Percentiles rank a stretch among this genome's conserved stretches.
These are phyloP conservation scores for Yarrowia sp. DNA, from an alignment of 805 yeast genomes.

Conservation along the genomic window DNA sequence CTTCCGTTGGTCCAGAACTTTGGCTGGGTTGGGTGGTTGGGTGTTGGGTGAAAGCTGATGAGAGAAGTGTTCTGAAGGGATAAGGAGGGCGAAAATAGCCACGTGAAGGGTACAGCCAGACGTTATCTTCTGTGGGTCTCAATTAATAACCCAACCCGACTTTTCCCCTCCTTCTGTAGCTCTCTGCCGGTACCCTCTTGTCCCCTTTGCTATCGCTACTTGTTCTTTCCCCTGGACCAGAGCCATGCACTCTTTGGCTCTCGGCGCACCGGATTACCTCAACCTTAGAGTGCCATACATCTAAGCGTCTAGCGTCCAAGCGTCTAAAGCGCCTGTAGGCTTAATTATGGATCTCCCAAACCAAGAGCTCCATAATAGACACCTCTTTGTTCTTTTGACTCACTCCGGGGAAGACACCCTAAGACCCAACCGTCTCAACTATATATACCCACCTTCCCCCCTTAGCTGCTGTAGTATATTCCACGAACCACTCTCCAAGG, in stretches of 20 bases:
- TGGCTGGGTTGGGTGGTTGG: constrained; percentile 5
- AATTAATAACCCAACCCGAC: neutral
- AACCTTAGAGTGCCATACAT: neutral
- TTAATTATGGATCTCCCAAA: constrained; percentile 2
- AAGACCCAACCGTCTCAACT: neutral
- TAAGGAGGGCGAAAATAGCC: neutral
- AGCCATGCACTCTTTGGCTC: too few relatives aligned
- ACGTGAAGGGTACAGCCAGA: neutral
- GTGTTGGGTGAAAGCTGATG: neutral
- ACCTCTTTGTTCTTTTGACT: constrained; percentile 1
- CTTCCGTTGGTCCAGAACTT: constrained; percentile 24
- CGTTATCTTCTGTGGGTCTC: neutral
- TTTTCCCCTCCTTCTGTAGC: neutral
- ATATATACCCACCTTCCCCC: neutral
- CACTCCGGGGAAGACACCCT: neutral
- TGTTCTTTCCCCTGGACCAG: too few relatives aligned
- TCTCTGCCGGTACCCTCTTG: neutral
- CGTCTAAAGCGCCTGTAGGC: too few relatives aligned
- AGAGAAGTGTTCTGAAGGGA: neutral
- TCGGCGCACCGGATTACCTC: constrained; percentile 24
- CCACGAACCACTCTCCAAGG: too few relatives aligned
- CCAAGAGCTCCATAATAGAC: too few relatives aligned
- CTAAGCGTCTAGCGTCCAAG: too few relatives aligned
- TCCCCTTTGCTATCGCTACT: neutral
- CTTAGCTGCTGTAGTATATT: too few relatives aligned